These are phyloP conservation scores for Brassica cretica DNA, from an alignment of 345 rosid species.

Conservation along the genomic window DNA sequence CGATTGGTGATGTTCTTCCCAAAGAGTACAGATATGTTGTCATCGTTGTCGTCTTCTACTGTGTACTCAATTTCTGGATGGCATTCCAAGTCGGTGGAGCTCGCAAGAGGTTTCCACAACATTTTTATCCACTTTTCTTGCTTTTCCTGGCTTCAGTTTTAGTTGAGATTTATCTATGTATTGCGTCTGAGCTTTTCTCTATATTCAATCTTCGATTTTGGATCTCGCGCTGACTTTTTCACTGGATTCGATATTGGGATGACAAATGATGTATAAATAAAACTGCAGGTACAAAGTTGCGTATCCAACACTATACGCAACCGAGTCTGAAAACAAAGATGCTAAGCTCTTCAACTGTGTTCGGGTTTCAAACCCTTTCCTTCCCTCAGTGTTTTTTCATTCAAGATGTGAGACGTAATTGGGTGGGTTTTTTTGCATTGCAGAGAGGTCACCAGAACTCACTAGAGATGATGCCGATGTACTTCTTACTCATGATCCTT, in stretches of 20 bases:
- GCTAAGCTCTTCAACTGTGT: constrained; percentile 84
- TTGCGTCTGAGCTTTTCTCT: background rate
- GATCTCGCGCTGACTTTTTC: background rate
- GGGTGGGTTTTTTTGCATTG: background rate
- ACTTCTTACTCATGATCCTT: constrained; percentile 64
- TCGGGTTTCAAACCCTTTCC: constrained; percentile 49
- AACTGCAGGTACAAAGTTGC: constrained; percentile 43
- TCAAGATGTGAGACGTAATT: background rate
- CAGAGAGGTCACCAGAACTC: constrained; percentile 94
- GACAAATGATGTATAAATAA: background rate
- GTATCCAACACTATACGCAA: constrained; percentile 78
- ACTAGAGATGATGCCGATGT: constrained; percentile 80
- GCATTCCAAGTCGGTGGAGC: constrained; percentile 32
- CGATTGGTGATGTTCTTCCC: constrained; percentile 38
- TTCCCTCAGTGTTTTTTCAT: background rate
- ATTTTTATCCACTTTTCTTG: background rate
- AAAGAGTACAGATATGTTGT: constrained; percentile 83
- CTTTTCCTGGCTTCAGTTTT: background rate
- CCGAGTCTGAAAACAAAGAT: constrained; percentile 76
- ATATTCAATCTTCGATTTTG: background rate
- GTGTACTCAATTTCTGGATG: constrained; percentile 33
- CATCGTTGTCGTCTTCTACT: constrained; percentile 21
- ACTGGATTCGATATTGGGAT: background rate
- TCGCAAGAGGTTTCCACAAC: constrained; percentile 26
- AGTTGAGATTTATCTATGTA: background rate